phyloP scores from a whole-genome alignment of 2,329 filamentous ascomycete species.

The Aureobasidium musti region DNA sequence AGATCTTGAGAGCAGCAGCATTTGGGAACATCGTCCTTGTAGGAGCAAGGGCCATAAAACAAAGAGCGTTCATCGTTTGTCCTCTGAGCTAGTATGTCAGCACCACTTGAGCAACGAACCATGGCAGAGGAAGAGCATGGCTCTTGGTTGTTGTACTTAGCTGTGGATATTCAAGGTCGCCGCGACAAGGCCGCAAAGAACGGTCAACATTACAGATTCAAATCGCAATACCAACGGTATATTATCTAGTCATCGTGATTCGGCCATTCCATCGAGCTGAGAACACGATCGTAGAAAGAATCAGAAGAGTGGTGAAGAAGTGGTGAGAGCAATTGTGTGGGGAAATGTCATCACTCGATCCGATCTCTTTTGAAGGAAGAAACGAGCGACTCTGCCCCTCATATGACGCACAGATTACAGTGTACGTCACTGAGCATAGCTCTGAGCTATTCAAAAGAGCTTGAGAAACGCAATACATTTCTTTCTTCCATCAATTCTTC shows the following conservation, averaged over 20 bases:
- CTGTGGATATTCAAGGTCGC: background rate
- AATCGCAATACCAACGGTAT: background rate
- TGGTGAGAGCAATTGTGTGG: background rate
- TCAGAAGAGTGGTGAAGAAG: slow-evolving; percentile 12
- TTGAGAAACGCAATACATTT: slow-evolving; percentile 16
- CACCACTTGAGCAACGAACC: background rate
- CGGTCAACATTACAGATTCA: background rate
- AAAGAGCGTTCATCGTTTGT: too few relatives aligned
- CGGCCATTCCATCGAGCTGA: background rate
- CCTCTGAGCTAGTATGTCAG: background rate
- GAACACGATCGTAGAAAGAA: slow-evolving; percentile 5
- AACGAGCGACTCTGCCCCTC: background rate
- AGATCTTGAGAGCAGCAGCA: too few relatives aligned
- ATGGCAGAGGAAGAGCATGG: background rate
- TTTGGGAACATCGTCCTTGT: too few relatives aligned
- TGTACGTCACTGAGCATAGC: slow-evolving; percentile 2
- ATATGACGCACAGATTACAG: slow-evolving; percentile 3
- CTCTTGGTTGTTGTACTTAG: background rate
- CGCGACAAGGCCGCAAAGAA: slow-evolving; percentile 7
- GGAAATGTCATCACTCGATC: slow-evolving; percentile 3
- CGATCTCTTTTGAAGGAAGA: background rate
- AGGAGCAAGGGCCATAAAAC: too few relatives aligned
- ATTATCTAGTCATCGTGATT: background rate
- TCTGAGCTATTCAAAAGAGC: slow-evolving; percentile 19
- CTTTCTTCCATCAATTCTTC: background rate